Base-by-base conservation (phyloP, 2,329 filamentous ascomycete genomes). In the Diaporthe amygdali region DNA sequence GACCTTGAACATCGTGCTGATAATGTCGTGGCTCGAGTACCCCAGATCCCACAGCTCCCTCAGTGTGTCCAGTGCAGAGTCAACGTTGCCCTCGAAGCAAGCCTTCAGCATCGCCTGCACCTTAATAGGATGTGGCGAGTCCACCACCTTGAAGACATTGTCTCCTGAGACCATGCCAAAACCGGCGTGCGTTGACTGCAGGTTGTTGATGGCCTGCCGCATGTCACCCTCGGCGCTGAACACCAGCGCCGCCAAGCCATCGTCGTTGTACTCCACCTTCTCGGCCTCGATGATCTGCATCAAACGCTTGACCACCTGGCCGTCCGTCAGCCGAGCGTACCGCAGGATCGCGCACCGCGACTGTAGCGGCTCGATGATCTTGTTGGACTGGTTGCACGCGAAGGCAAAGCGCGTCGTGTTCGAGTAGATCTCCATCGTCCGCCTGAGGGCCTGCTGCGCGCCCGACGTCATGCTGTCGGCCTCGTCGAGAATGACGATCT, bases 361-460 rank as follows among this genome's bases (percentile, higher is more conserved):
- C 82, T 99, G 96, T 66, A 99, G 87, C n/a, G 96, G 96, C 82
- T 99, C 96, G 81, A 99, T 99, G 80, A 99, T 98, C 84, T 98
- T 99, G 86, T 98, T 99, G 74, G 93, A 96, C 85, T 97, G 94
- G 82, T 99, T 99, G 87, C 96, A 99, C 2, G 96, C 96, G 78
- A 99, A 99, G 0, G 96, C 96, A 79, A 99, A 99, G 71, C 96
- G 90, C 2, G 96, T 99, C 2, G 96, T 99, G 74, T 95, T 92
- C 51, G 94, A 97, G 85, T 98, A 98, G 66, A 98, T 99, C 82
- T 99, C 96, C 96, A 99, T 99, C 0, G 96, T 99, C 74, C 96
- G 89, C 76, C 96, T 90, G 44, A 99, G 88, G 25, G 96, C 96
- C 83, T 98, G 96, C 81, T 99, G 96, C 2, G 96, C 96, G 67